Conservation (phyloP, 108 stramenopile species). For the Cyclotella cryptica region DNA sequence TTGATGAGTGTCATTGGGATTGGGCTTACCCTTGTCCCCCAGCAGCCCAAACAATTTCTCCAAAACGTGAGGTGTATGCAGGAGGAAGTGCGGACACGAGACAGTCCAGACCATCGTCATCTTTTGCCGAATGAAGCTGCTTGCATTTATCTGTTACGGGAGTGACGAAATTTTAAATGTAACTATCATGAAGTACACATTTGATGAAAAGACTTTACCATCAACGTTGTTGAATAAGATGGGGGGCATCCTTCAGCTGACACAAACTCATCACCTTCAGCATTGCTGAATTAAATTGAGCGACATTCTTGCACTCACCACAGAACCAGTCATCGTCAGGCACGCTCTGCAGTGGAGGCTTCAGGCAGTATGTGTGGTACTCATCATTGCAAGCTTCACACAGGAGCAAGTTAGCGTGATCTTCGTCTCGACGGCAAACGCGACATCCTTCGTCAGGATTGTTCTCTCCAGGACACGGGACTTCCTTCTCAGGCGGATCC, state of each 20-base stretch:
- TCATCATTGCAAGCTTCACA: conserved; percentile 87
- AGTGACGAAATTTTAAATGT: background rate
- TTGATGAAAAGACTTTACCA: too few species aligned
- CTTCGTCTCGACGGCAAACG: conserved; percentile 72
- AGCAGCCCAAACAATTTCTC: conserved; percentile 86
- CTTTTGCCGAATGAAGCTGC: conserved; percentile 33
- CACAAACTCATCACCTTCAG: too few species aligned
- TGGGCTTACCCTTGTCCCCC: too few species aligned
- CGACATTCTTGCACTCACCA: conserved; percentile 53
- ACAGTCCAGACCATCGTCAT: conserved; percentile 67
- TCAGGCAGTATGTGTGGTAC: conserved; percentile 84
- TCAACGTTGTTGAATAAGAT: too few species aligned
- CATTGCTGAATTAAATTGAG: background rate
- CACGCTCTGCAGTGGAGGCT: conserved; percentile 65
- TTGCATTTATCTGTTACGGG: conserved; percentile 64
- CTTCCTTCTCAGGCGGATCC: background rate
- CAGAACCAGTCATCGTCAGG: conserved; percentile 87
- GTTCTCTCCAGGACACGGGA: too few species aligned
- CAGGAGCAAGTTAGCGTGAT: conserved; percentile 81
- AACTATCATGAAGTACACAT: background rate
- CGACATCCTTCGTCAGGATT: conserved; percentile 63
- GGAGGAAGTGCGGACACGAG: conserved; percentile 75
- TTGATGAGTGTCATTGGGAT: too few species aligned
- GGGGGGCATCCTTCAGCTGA: too few species aligned
- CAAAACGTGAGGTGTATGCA: conserved; percentile 75